Base-by-base conservation (phyloP, 2,329 filamentous ascomycete genomes). In the Atkinsonella hypoxylon region DNA sequence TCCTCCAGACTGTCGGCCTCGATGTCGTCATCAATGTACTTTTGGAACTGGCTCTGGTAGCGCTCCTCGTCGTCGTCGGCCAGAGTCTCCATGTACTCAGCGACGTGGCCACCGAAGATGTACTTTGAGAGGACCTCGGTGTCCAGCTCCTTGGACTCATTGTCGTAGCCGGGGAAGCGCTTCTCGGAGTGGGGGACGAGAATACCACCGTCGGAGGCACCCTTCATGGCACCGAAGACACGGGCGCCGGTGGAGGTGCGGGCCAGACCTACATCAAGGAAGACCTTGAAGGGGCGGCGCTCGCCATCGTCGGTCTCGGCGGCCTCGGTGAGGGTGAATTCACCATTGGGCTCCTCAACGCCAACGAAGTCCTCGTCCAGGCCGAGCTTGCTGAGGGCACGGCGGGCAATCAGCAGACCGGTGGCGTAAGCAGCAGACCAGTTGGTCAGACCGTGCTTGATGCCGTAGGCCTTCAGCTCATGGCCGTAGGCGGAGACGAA, bases 21-120 rank as follows among this genome's bases (percentile, higher is more conserved):
- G 60, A 98, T 73, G 64, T 95, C 93, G 69, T 95, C 89, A 60
- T 98, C 91, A 62, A 95, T 86, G 82, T 98, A 98, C 76, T 93
- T 85, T 73, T 83, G 79, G 86, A 98, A 98, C 81, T 98, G 93
- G 64, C 82, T 83, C 82, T 91, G 91, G 88, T 89, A 98, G 71
- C 93, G 90, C 83, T 98, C 93, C 87, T 98, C 93, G 70, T 98
- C 93, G 70, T 98, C 93, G 67, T 98, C 93, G 75, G 93, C 93
- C 59, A 98, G 87, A 54, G 86, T 93, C 85, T 98, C 93, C 93
- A 98, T 98, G 85, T 98, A 98, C 83, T 98, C 93, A 63, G 91
- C 90, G 59, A 98, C 88, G 83, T 98, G 93, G 56, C 93, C 91
- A 69, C 81, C 93, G 74, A 88, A 91, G 81, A 98, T 98, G 86